phyloP scores from a whole-genome alignment of 805 yeast genomes.

The Candida palmyrensis region DNA sequence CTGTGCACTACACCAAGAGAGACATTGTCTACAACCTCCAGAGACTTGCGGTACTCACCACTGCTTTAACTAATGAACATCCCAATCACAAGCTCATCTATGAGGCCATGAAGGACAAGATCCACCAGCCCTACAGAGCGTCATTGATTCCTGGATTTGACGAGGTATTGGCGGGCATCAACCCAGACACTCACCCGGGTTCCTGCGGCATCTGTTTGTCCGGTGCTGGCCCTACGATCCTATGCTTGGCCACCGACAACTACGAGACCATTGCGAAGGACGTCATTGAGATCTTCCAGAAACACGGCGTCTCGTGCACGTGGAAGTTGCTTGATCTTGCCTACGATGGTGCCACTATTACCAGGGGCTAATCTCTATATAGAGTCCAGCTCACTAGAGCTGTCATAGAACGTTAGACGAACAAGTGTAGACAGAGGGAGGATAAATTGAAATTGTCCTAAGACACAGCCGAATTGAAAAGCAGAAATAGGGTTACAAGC shows the following conservation, averaged over 20 bases:
- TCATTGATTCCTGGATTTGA: constrained; percentile 86
- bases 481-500: constrained; percentile 2
- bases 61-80: constrained; percentile 80
- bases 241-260: constrained; percentile 87
- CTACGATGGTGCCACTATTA: constrained; percentile 74
- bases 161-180: constrained; percentile 71
- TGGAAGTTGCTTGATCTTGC: constrained; percentile 89
- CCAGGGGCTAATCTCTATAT: constrained; percentile 5
- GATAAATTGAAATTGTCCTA: no score
- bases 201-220: constrained; percentile 90
- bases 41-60: constrained; percentile 86
- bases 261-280: constrained; percentile 78
- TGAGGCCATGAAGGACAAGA: constrained; percentile 93
- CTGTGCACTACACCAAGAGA: constrained; percentile 65
- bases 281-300: constrained; percentile 63
- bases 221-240: constrained; percentile 97
- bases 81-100: constrained; percentile 82
- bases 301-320: constrained; percentile 62
- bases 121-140: constrained; percentile 96
- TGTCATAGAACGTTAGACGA: no score
- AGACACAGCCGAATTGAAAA: no score
- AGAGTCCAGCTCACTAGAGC: no score
- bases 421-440: no score
- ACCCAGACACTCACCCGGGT: constrained; percentile 80
- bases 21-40: constrained; percentile 93